Evolutionary conservation across 139 green algal species (phyloP), one percentile per base, ranked within the genome.

Genomic region (Tetradesmus lagerheimii): DNA sequence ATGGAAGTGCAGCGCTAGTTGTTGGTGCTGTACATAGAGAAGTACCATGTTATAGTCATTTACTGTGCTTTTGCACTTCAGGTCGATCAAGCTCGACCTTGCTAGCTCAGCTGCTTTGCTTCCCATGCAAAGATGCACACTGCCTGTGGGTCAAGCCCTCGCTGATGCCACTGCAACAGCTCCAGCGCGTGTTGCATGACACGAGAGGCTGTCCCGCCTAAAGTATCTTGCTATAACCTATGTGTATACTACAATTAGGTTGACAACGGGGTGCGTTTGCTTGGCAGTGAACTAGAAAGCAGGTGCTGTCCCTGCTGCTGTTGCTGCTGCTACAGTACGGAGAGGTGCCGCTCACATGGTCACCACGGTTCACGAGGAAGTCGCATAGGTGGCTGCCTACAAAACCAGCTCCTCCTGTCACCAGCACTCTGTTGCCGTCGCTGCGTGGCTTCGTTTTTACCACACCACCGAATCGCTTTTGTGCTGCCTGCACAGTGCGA

Each of bases 401-500:
- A 87, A 99, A 99, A 34, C 98, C 98, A 31, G 98, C 98, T 37
- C 98, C 98, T 25, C 98, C 98, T 18, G 98, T 99, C 0, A 99
- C 98, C 41, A 99, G 90, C 29, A 99, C 95, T 1, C 97, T 91
- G 80, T 97, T 98, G 47, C 91, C 86, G 86, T 98, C 87, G 20
- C 39, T 64, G 18, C 97, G 90, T 3, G 97, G 97, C 93, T 98
- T 98, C 16, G 97, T 96, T 87, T 98, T 98, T n/a, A 98, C 93
- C 2, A 96, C 35, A 31, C 57, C 57, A 5, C 57, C 57, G 0
- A 71, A 71, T n/a, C 57, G 57, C 57, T 71, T n/a, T 71, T 25
- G 94, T 96, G 23, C 62, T 27, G 11, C 80, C 57, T 71, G 31
- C 31, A 25, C 5, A n/a, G 14, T 50, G 34, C 75, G 6, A 47